Conservation (phyloP, 1,284 basidiomycete species). For the Melanopsichium pennsylvanicum region DNA sequence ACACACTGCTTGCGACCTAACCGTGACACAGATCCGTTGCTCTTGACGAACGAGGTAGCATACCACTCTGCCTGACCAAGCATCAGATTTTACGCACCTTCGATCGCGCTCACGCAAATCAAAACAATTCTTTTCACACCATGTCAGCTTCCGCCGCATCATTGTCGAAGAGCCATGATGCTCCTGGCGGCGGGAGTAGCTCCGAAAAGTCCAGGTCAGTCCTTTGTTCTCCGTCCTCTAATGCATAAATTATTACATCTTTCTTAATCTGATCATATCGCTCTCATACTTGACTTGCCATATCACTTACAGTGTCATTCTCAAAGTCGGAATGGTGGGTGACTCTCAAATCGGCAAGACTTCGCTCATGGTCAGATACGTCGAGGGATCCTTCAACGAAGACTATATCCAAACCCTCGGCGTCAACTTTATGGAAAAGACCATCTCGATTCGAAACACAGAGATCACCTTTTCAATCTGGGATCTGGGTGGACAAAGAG, state of each 20-base stretch:
- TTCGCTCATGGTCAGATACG: constrained; percentile 88
- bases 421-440: constrained; percentile 99
- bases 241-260: background rate
- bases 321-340: constrained; percentile 98
- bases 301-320: constrained; percentile 73
- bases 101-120: too few relatives aligned
- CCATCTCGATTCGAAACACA: constrained; percentile 93
- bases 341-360: constrained; percentile 99
- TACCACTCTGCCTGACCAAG: too few relatives aligned
- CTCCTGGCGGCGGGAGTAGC: constrained; percentile 16
- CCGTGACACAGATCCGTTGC: too few relatives aligned
- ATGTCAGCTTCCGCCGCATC: constrained; percentile 39
- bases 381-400: constrained; percentile 71
- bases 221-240: background rate
- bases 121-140: too few relatives aligned
- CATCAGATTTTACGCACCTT: too few relatives aligned
- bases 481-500: constrained; percentile 96
- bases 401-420: constrained; percentile 97
- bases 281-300: background rate
- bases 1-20: too few relatives aligned
- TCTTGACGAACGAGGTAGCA: too few relatives aligned
- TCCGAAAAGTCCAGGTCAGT: constrained; percentile 33
- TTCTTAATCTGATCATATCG: background rate
- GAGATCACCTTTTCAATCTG: constrained; percentile 99
- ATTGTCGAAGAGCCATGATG: constrained; percentile 34